These are phyloP conservation scores for Penicillium sumatraense DNA, from an alignment of 2,329 filamentous ascomycete genomes.

Conservation along the genomic window DNA sequence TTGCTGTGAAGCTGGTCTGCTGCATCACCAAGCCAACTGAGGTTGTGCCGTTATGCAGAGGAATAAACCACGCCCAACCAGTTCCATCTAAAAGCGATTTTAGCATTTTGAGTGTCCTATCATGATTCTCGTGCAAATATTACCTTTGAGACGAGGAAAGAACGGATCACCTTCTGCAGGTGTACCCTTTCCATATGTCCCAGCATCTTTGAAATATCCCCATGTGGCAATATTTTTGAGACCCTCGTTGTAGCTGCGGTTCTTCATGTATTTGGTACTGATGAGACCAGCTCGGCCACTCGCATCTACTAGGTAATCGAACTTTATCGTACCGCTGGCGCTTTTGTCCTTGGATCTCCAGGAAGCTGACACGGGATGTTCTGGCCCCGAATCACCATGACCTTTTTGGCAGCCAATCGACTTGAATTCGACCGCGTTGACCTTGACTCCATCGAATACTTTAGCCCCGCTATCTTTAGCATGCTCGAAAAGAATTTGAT, in stretches of 20 bases:
- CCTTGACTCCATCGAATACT: constrained; percentile 48
- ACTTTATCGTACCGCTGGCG: constrained; percentile 44
- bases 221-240: constrained; percentile 58
- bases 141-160: constrained; percentile 12
- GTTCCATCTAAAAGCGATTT: constrained; percentile 41
- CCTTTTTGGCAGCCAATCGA: background rate
- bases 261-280: constrained; percentile 42
- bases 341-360: constrained; percentile 32
- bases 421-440: constrained; percentile 23
- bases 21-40: constrained; percentile 16
- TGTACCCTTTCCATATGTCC: constrained; percentile 10
- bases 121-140: background rate
- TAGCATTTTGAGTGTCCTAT: background rate
- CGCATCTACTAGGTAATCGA: constrained; percentile 57
- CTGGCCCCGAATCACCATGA: constrained; percentile 1
- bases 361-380: constrained; percentile 13
- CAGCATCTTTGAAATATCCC: constrained; percentile 51
- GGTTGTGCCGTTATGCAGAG: constrained; percentile 52
- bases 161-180: constrained; percentile 9
- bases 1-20: constrained; percentile 8
- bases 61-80: constrained; percentile 58
- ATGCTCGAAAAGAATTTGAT: constrained; percentile 52
- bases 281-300: constrained; percentile 52
- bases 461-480: constrained; percentile 47
- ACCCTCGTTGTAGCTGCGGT: constrained; percentile 51